Evolutionary conservation across 768 basidiomycete species (phyloP).

Genomic region (Rhizopogon roseolus): DNA sequence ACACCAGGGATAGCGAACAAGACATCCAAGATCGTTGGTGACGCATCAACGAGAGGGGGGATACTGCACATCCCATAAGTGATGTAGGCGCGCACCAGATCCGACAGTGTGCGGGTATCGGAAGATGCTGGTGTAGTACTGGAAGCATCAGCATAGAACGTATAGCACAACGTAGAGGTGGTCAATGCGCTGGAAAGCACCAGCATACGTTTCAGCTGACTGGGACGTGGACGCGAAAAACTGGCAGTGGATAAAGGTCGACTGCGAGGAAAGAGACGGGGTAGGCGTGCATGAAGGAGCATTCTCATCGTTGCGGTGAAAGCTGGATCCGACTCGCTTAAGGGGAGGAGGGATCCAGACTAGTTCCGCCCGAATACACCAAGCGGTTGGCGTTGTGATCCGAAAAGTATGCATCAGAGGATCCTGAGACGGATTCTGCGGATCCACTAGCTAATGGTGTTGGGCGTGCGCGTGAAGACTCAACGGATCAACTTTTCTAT

Average conservation of each 20-base stretch:
- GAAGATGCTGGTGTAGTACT: neutral
- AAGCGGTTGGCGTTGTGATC: too few relatives aligned
- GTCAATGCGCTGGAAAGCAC: neutral
- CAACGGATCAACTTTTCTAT: too few relatives aligned
- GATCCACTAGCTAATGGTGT: too few relatives aligned
- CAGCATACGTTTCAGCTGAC: neutral
- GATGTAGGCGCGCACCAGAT: conserved; percentile 53
- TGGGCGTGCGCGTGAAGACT: too few relatives aligned
- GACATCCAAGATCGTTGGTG: conserved; percentile 58
- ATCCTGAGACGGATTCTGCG: too few relatives aligned
- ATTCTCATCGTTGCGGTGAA: neutral
- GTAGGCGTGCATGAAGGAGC: neutral
- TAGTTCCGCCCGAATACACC: too few relatives aligned
- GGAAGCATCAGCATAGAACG: neutral
- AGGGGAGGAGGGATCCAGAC: too few relatives aligned
- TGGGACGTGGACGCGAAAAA: neutral
- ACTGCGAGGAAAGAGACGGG: neutral
- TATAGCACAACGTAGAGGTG: neutral
- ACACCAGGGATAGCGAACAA: conserved; percentile 49
- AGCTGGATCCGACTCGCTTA: too few relatives aligned
- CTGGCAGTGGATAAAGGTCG: neutral
- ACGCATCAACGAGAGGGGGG: conserved; percentile 69
- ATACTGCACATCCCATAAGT: conserved; percentile 82
- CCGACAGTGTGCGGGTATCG: neutral
- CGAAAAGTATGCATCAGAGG: too few relatives aligned